Evolutionary conservation across 768 basidiomycete species (phyloP).

Genomic region (Neoboletus subvelutipes): DNA sequence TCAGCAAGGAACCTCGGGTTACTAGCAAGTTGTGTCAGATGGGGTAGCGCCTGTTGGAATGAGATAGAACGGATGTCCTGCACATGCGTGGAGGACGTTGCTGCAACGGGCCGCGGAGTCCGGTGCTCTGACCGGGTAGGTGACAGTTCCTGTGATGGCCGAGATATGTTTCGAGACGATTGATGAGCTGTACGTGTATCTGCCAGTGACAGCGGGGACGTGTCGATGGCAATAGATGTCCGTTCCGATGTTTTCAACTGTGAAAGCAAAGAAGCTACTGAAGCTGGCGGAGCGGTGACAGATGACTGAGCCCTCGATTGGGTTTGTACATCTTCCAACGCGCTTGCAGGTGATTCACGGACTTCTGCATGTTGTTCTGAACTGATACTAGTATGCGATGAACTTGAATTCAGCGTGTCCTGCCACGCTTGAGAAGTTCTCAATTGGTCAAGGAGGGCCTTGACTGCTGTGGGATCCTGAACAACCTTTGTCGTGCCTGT

Average conservation of each 20-base stretch:
- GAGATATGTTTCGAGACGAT: conserved; percentile 10
- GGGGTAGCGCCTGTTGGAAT: conserved; percentile 71
- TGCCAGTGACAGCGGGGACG: conserved; percentile 11
- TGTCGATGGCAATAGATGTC: conserved; percentile 11
- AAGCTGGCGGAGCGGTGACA: conserved; percentile 28
- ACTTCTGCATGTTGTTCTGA: conserved; percentile 1
- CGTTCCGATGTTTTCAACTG: conserved; percentile 47
- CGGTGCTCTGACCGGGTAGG: conserved; percentile 7
- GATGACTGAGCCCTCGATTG: conserved; percentile 5
- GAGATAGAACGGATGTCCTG: conserved; percentile 48
- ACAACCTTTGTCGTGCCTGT: neutral
- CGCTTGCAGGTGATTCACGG: conserved; percentile 8
- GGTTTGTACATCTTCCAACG: conserved; percentile 4
- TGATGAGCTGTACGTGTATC: conserved; percentile 9
- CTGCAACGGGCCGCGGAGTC: conserved; percentile 12
- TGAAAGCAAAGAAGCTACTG: conserved; percentile 63
- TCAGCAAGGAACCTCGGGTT: conserved; percentile 50
- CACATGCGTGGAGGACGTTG: conserved; percentile 7
- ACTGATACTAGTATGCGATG: neutral
- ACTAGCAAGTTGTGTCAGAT: conserved; percentile 58
- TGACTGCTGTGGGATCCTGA: conserved; percentile 66
- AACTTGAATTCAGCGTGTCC: conserved; percentile 34
- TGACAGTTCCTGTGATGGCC: conserved; percentile 16
- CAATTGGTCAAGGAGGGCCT: conserved; percentile 70
- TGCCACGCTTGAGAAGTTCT: conserved; percentile 71